Percentiles rank a stretch among this genome's conserved stretches.
Conservation (phyloP, 2,329 filamentous ascomycete species). For the Fusarium sp. region DNA sequence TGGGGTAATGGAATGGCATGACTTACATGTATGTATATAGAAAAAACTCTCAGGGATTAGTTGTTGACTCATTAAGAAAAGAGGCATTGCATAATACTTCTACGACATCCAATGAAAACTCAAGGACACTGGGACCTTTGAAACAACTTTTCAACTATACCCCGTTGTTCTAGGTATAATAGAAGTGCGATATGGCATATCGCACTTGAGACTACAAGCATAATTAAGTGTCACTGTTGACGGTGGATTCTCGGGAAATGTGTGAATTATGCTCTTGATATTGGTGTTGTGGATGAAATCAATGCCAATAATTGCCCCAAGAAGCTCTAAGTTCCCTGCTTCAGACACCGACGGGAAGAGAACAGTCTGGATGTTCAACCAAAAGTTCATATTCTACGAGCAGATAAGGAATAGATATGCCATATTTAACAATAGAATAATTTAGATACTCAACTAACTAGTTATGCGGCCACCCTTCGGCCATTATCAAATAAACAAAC, state of each 20-base stretch:
- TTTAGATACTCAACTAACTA: background rate
- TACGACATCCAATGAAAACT: slow-evolving; percentile 1
- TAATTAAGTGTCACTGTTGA: background rate
- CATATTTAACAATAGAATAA: background rate
- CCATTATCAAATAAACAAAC: background rate
- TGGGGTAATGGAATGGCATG: slow-evolving; percentile 36
- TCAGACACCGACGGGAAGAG: background rate
- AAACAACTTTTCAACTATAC: slow-evolving; percentile 2
- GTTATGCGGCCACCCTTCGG: background rate
- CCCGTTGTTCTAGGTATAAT: background rate
- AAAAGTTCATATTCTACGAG: background rate
- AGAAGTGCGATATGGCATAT: background rate
- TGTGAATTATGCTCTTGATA: background rate
- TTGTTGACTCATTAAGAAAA: slow-evolving; percentile 5
- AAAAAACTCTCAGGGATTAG: background rate
- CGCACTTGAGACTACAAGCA: background rate
- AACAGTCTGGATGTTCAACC: background rate
- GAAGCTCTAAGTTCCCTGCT: background rate
- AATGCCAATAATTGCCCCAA: background rate
- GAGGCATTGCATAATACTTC: background rate
- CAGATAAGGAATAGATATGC: background rate
- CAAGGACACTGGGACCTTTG: background rate
- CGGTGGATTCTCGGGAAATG: background rate
- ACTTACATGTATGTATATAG: background rate
- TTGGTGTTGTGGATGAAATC: background rate